A percentile compares a stretch with the other conserved stretches of the same genome.
phyloP scores from a whole-genome alignment of 768 basidiomycete species.

The Mycena belliarum region DNA sequence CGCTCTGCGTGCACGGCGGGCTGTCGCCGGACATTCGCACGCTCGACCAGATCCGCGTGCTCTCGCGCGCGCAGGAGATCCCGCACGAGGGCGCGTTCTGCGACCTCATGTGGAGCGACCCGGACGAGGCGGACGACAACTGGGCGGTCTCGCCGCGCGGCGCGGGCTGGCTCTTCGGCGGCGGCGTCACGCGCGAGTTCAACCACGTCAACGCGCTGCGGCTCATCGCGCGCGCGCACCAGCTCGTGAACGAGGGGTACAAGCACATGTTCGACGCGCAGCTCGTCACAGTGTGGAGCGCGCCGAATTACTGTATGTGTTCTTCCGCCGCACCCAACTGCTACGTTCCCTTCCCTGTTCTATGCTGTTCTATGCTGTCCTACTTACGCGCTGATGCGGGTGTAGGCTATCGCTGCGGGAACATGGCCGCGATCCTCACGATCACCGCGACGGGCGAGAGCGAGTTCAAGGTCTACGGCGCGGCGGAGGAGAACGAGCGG shows the following conservation, averaged over 20 bases:
- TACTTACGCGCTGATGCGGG: not conserved
- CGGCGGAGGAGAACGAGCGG: constrained; percentile 86
- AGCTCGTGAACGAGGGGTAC: constrained; percentile 93
- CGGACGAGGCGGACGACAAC: constrained; percentile 89
- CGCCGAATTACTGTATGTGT: constrained; percentile 80
- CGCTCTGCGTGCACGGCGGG: constrained; percentile 94
- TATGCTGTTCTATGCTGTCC: no score
- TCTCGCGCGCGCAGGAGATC: constrained; percentile 95
- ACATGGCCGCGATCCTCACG: constrained; percentile 89
- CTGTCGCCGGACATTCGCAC: constrained; percentile 95
- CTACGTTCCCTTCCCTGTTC: no score
- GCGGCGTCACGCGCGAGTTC: constrained; percentile 87
- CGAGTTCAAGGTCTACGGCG: constrained; percentile 81
- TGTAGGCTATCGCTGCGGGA: constrained; percentile 66
- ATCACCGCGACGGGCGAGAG: constrained; percentile 67
- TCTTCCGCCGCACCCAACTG: no score
- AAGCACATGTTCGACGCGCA: constrained; percentile 96
- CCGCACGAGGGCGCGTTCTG: constrained; percentile 99
- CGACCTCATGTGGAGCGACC: constrained; percentile 99
- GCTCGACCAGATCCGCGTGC: constrained; percentile 89
- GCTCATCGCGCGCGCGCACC: constrained; percentile 93
- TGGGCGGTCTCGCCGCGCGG: constrained; percentile 98
- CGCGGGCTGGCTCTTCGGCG: constrained; percentile 94
- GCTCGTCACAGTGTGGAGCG: constrained; percentile 92
- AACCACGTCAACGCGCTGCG: constrained; percentile 87